Base-by-base conservation (phyloP, 2,329 filamentous ascomycete genomes). In the Chalara sp. region DNA sequence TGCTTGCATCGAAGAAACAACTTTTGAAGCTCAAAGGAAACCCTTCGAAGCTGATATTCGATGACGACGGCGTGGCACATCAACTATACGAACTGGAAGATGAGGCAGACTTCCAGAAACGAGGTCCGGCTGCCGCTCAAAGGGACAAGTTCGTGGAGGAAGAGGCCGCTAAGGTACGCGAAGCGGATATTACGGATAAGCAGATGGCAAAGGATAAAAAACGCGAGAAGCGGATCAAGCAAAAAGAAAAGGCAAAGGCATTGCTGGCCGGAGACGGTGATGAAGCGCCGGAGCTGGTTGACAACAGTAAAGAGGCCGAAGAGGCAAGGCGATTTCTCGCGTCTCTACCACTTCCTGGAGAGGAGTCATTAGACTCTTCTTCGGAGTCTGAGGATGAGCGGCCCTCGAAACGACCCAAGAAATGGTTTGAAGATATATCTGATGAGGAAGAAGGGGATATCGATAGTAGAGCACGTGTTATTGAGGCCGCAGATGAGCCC, bases 1-100 rank as follows among this genome's bases (percentile, higher is more conserved):
- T 96, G n/a, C 80, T 97, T 58, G 86, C 86, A 63, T 95, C 88
- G 21, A 97, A 96, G 76, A 96, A 96, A 77, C 87, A 95, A 69
- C 80, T 96, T 58, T 79, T 89, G 64, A 93, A 95, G 66, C 87
- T 89, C 74, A 95, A 90, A 74, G 88, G 89, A 64, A 87, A 86
- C 65, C 87, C 89, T 10, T 84, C 81, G 40, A 95, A 93, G 66
- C 73, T 96, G 6, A 78, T 96, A 5, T 99, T 92, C 67, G 92
- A 97, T 70, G 91, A 96, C 45, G 89, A 96, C 32, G 92, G 91
- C 59, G 84, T 87, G 55, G 77, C 90, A 3, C 90, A 93, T 67
- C 81, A 87, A 56, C 68, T 95, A 11, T 96, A 97, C 72, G 87
- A 95, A 67, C 82, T 99, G 58, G 86, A 92, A 65, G 81, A 87